Evolutionary conservation across 2,329 filamentous ascomycete species (phyloP), one percentile per base, ranked within the genome.

Genomic region (Pezicula rhizophila): DNA sequence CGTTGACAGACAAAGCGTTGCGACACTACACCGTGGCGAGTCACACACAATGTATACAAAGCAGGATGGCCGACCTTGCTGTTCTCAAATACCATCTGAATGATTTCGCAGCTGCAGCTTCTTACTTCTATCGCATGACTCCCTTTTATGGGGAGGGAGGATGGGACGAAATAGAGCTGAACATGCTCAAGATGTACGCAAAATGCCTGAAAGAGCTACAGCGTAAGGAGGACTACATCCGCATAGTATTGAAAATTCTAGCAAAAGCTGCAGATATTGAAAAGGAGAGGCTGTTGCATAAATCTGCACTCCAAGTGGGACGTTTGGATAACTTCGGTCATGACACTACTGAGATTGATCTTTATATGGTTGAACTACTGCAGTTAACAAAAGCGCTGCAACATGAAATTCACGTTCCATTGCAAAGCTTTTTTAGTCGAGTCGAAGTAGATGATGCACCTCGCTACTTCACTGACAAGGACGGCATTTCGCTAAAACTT

Each of bases 111-210:
- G 77, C 81, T 1, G 91, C 93, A 1, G 83, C 87, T 0, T 78
- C 78, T 1, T 91, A 87, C 60, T 93, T 99, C 60, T 79, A 85
- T 59, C 78, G 83, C 41, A 82, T 93, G 39, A 85, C 87, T 0
- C 84, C 85, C 0, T 87, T 88, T 53, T 96, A 93, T 58, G 85
- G 85, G 0, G 81, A 85, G 49, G 82, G 79, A 49, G 80, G 84
- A 41, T 97, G 93, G 91, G 82, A 78, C 46, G 72, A 84, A 1
- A 74, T 96, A 11, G 90, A 97, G 62, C 73, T 89, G 3, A 85
- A 85, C 1, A 87, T 96, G 78, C 76, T 97, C 5, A 80, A 88
- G 55, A 85, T 96, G 76, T 93, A 96, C 64, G 80, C 87, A 0
- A 78, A 80, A 43, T 97, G 91, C 64, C 75, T 99, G 25, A 85